Evolutionary conservation across 2,329 filamentous ascomycete species (phyloP), one percentile per base, ranked within the genome.

Genomic region (Ophiostoma piceae): DNA sequence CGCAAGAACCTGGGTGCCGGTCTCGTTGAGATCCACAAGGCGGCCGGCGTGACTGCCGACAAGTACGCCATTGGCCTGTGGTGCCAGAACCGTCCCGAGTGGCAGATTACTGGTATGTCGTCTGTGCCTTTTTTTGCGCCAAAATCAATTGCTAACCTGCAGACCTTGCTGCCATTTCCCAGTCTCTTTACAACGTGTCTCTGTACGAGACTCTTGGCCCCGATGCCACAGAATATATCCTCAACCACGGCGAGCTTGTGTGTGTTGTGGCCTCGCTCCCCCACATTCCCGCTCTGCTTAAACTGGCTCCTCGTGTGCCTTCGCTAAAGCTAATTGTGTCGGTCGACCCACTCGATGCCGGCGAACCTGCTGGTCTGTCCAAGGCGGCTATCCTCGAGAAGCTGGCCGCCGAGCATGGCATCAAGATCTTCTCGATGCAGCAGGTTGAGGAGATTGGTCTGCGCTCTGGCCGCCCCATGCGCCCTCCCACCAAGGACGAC

Each of bases 181-280:
- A 98, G 79, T 87, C 90, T 8, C 87, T 98, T 39, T 98, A 85
- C 80, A 92, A 90, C 29, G 93, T 99, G 69, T 97, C 94, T 5
- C 89, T 99, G 67, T 99, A 99, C 82, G 95, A 98, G 79, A 97
- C 94, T 14, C 87, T 99, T 5, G 94, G 94, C 11, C 90, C 94
- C 14, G 92, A 97, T 74, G 88, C 94, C 2, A 94, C 92, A 70
- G 93, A 98, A 81, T 98, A 92, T 81, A 97, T 99, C 79, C 90
- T 98, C 82, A 96, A 96, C 80, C 94, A 98, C 78, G 88, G 92
- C 69, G 85, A 89, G 72, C 82, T 98, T 70, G 79, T 84, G 71
- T 92, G 89, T 76, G 87, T 98, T 54, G 88, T 90, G 73, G 89
- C 91, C 71, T 93, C 91, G 37, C 82, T 97, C 65, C 87, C 88